phyloP scores from a whole-genome alignment of 208 protist genomes.

The Tritrichomonas foetus region DNA sequence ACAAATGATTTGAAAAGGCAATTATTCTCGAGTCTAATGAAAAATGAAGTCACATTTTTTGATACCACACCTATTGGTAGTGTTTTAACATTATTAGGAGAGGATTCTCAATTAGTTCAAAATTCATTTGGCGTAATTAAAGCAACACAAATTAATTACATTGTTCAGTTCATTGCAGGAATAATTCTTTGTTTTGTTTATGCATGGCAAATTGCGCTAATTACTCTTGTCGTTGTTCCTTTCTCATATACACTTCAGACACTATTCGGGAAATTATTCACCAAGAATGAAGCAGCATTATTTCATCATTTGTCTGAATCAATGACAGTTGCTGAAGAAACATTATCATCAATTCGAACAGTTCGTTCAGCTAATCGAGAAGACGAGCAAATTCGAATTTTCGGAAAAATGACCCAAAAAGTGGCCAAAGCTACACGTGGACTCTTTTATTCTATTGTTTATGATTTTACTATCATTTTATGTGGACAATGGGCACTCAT shows the following conservation, averaged over 20 bases:
- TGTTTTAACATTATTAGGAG: neutral
- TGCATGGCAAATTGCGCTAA: neutral
- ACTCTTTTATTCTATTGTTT: neutral
- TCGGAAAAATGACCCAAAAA: neutral
- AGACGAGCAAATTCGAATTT: neutral
- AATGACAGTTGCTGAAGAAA: slow-evolving; percentile 40
- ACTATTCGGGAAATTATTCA: too few relatives aligned
- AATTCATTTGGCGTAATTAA: neutral
- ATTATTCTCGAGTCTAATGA: neutral
- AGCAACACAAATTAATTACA: neutral
- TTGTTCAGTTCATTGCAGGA: neutral
- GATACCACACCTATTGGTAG: neutral
- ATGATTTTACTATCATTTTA: neutral
- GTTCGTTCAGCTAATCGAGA: neutral
- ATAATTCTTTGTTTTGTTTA: neutral
- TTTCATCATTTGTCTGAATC: neutral
- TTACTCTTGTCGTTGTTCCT: neutral
- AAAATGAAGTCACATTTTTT: neutral
- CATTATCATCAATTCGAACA: slow-evolving; percentile 42
- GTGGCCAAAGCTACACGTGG: neutral
- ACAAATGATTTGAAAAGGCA: too few relatives aligned
- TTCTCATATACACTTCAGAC: too few relatives aligned
- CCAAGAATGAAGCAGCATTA: too few relatives aligned
- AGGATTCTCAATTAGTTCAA: neutral
- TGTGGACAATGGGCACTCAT: neutral